Base-by-base conservation (phyloP, 371 early-diverging fungal genomes). In the Mucor irregularis region DNA sequence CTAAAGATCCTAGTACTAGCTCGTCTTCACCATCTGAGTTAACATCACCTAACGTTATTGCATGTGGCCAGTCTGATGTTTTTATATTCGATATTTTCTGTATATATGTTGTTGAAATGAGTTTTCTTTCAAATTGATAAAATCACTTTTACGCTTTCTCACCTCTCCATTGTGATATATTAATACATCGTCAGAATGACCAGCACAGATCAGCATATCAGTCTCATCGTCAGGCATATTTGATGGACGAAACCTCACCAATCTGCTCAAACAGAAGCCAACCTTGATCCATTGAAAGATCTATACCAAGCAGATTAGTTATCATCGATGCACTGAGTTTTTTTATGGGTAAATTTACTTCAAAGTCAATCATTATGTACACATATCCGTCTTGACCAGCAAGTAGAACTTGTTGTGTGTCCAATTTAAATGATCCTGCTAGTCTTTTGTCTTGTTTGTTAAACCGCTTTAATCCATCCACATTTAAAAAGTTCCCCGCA, bases 1-100 rank as follows among this genome's bases (percentile, higher is more conserved):
- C 66, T 38, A 76, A 31, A 24, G 71, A 52, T 0, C 80, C 76
- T 21, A 80, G 17, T 24, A 80, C 68, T 16, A 80, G 60, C 33
- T 72, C 76, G 35, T 75, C 76, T 42, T 70, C 40, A 0, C 74
- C 80, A 50, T 76, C 80, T 4, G 67, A 69, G 53, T 80, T 72
- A 16, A 76, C 66, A 50, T 80, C 80, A 0, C 74, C 80, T 4
- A 76, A 28, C 0, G 73, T 73, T 14, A 80, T 62, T 26, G 61
- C 62, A 53, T 70, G 70, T 3, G 71, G 66, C 76, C 76, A 80
- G 35, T 80, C 80, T 21, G 60, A 49, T 1, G 76, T 74, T 2
- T 26, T 28, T 21, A 78, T 74, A 8, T 54, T 43, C 2, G 57
- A 49, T 29, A 78, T 55, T 48, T 54, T 43, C 74, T 77, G 26